A percentile compares a stretch with the other conserved stretches of the same genome.
Conservation (phyloP, 2,329 filamentous ascomycete species). For the Nemania diffusa region DNA sequence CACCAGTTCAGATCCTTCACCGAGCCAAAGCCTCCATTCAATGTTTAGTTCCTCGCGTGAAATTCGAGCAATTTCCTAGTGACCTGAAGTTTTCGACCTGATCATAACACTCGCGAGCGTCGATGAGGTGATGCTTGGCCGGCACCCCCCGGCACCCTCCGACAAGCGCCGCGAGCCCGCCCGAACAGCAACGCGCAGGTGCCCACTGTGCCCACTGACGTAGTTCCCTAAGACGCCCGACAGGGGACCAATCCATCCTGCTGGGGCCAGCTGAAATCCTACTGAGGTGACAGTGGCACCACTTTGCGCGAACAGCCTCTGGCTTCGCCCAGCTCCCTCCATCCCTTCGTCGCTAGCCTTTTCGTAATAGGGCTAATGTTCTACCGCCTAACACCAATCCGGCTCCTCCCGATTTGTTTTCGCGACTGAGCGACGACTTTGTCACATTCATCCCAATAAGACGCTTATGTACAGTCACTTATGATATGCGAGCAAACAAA, state of each 20-base stretch:
- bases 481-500: constrained; percentile 7
- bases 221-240: neutral
- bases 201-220: constrained; percentile 6
- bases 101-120: constrained; percentile 30
- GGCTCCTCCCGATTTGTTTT: constrained; percentile 27
- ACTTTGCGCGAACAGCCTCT: constrained; percentile 18
- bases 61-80: constrained; percentile 19
- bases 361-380: constrained; percentile 20
- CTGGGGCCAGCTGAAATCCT: constrained; percentile 32
- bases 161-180: constrained; percentile 9
- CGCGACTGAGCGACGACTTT: neutral
- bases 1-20: neutral
- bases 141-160: constrained; percentile 29
- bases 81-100: constrained; percentile 14
- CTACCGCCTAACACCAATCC: constrained; percentile 3
- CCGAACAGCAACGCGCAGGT: neutral
- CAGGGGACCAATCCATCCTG: constrained; percentile 16
- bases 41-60: neutral
- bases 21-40: neutral
- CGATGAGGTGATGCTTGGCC: constrained; percentile 33
- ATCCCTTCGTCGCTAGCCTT: neutral
- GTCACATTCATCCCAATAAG: neutral
- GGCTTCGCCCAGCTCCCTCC: neutral
- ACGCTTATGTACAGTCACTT: neutral
- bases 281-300: constrained; percentile 37